Conservation (phyloP, 805 yeast species). For the Candida multigemmis region DNA sequence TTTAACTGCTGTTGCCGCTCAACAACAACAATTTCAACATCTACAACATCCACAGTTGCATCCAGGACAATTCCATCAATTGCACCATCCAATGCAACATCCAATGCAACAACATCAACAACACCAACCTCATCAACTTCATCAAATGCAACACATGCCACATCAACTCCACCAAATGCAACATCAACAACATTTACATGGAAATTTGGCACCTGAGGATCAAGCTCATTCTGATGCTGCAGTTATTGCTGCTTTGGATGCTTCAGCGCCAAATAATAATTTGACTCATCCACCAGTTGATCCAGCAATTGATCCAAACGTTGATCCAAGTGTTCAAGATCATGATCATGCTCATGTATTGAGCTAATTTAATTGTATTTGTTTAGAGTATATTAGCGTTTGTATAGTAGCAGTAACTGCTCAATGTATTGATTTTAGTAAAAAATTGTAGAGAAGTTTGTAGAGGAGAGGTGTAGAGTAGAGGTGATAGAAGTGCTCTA, state of each 20-base stretch:
- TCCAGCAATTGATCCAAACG: conserved; percentile 36
- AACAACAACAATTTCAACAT: conserved; percentile 2
- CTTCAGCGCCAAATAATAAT: no score
- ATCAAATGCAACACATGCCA: conserved; percentile 3
- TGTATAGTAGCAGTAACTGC: no score
- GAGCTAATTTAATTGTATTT: no score
- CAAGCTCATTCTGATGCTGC: conserved; percentile 17
- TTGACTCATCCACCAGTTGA: conserved; percentile 23
- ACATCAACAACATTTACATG: conserved; percentile 17
- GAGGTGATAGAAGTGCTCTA: no score
- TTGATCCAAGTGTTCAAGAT: conserved; percentile 34
- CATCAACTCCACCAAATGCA: conserved; percentile 14
- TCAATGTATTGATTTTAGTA: no score
- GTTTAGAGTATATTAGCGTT: no score
- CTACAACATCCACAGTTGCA: conserved; percentile 4
- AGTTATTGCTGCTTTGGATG: conserved; percentile 16
- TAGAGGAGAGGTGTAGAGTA: no score
- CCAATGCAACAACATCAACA: conserved; percentile 10
- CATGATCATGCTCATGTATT: conserved; percentile 28
- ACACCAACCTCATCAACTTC: conserved; percentile 5
- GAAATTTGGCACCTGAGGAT: conserved; percentile 32
- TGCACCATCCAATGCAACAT: conserved; percentile 4
- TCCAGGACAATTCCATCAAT: conserved; percentile 4
- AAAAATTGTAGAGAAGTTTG: no score
- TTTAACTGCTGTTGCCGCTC: conserved; percentile 1